Evolutionary conservation across 2,329 filamentous ascomycete species (phyloP).

Genomic region (Moelleriella libera): DNA sequence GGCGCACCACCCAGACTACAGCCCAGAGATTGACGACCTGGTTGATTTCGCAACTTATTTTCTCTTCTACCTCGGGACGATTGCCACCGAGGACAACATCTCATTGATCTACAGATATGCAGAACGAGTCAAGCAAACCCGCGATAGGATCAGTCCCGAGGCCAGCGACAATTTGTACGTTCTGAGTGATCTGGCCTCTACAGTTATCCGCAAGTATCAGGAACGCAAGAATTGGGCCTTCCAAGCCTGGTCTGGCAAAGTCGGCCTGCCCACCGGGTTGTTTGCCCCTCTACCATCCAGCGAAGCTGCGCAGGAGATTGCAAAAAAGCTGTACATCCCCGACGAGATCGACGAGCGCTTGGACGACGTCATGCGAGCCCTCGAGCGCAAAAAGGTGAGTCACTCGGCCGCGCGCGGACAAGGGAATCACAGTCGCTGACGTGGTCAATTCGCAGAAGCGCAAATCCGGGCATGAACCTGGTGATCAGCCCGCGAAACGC

Average conservation of each 20-base stretch:
- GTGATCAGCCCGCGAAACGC: slow-evolving; percentile 26
- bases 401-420: background rate
- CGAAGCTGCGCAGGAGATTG: slow-evolving; percentile 68
- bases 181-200: slow-evolving; percentile 74
- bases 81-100: slow-evolving; percentile 77
- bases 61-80: slow-evolving; percentile 70
- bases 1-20: slow-evolving; percentile 88
- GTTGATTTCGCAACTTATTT: slow-evolving; percentile 80
- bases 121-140: slow-evolving; percentile 81
- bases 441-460: slow-evolving; percentile 31
- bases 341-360: slow-evolving; percentile 63
- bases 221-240: slow-evolving; percentile 77
- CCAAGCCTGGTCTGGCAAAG: slow-evolving; percentile 68
- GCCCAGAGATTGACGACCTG: slow-evolving; percentile 49
- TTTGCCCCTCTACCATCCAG: slow-evolving; percentile 66
- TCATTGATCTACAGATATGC: slow-evolving; percentile 83
- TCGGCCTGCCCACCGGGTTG: slow-evolving; percentile 65
- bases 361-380: slow-evolving; percentile 47
- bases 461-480: slow-evolving; percentile 36
- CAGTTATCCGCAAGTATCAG: slow-evolving; percentile 71
- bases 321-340: slow-evolving; percentile 71
- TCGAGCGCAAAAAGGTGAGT: slow-evolving; percentile 59
- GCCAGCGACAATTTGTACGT: slow-evolving; percentile 68
- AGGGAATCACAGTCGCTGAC: background rate
- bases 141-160: slow-evolving; percentile 58